A percentile compares a stretch with the other conserved stretches of the same genome.
Conservation (phyloP, 1,284 basidiomycete species). For the Inonotus hispidus region DNA sequence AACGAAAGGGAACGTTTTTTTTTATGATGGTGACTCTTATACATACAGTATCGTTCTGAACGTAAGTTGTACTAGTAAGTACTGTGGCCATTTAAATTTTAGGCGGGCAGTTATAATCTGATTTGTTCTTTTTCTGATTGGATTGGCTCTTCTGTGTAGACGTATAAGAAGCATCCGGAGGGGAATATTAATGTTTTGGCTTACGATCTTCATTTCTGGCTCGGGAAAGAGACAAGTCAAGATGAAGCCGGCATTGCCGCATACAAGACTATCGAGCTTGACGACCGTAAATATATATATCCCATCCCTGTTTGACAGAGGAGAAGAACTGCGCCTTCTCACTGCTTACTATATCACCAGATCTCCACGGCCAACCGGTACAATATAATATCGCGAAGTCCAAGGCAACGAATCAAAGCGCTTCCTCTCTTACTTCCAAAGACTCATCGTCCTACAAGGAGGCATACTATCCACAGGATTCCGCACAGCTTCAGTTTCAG, state of each 20-base stretch:
- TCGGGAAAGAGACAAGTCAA: slow-evolving; percentile 52
- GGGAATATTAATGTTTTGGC: slow-evolving; percentile 39
- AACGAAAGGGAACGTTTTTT: slow-evolving; percentile 33
- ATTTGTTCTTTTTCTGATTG: not conserved
- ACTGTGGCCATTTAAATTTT: not conserved
- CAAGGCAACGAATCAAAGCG: slow-evolving; percentile 51
- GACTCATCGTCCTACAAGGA: slow-evolving; percentile 24
- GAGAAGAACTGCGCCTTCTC: not conserved
- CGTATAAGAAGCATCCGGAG: slow-evolving; percentile 49
- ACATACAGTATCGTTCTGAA: slow-evolving; percentile 57
- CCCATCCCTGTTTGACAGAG: not conserved
- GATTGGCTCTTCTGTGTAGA: too few relatives aligned
- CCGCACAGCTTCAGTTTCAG: too few relatives aligned
- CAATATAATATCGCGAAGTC: slow-evolving; percentile 61
- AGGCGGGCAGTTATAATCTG: not conserved
- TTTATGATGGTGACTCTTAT: slow-evolving; percentile 61
- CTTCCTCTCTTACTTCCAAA: slow-evolving; percentile 41
- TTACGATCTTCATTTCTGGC: slow-evolving; percentile 63
- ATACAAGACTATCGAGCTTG: slow-evolving; percentile 64
- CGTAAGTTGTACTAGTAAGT: slow-evolving; percentile 39
- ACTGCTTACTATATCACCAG: slow-evolving; percentile 25
- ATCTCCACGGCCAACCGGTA: slow-evolving; percentile 47
- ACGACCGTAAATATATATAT: slow-evolving; percentile 44
- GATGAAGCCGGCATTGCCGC: slow-evolving; percentile 64
- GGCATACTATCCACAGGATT: slow-evolving; percentile 28